Base-by-base conservation (phyloP, 352 stramenopile species). In the Phytophthora citrophthora region DNA sequence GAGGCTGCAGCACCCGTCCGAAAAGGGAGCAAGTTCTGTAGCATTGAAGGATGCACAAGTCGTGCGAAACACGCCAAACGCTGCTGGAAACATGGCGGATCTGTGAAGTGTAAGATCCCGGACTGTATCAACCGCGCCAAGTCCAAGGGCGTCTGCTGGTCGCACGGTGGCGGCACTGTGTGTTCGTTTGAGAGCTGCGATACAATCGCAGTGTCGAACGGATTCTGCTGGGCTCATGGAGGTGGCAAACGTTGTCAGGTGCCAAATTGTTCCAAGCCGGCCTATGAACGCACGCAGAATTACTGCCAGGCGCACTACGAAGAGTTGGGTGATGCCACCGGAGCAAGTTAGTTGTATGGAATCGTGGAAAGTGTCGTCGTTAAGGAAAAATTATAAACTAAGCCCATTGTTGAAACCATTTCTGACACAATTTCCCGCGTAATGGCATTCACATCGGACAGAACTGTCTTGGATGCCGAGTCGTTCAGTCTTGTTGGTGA, bases 71-170 rank as follows among this genome's bases (percentile, higher is more conserved):
- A 88, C 44, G 64, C 74, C 9, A 76, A 77, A 18, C 72, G 68
- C 5, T 89, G 79, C 59, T 89, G 77, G 77, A 75, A 77, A 20
- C 79, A 87, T 46, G 79, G 79, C 18, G 79, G 79, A 36, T 86
- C 68, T 7, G 68, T 86, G 12, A 75, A 81, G 46, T 91, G 80
- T 66, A 88, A 81, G 45, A 61, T 85, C 0, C 20, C 66, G 4
- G 74, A 81, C 23, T 93, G 81, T 64, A 68, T 73, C 31, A 90
- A 90, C 59, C 76, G 76, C 10, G 79, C 79, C 64, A 84, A 86
- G 72, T 81, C 74, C 46, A 80, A 83, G 47, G 72, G 79, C 49
- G 72, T 86, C 5, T 88, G 76, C 60, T 88, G 76, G 76, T 84
- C 74, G 36, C 76, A 88, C 40, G 79, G 76, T 18, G 77, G 77